These are phyloP conservation scores for Chlamydomonas sp. DNA, from an alignment of 139 green algal species.

Conservation along the genomic window DNA sequence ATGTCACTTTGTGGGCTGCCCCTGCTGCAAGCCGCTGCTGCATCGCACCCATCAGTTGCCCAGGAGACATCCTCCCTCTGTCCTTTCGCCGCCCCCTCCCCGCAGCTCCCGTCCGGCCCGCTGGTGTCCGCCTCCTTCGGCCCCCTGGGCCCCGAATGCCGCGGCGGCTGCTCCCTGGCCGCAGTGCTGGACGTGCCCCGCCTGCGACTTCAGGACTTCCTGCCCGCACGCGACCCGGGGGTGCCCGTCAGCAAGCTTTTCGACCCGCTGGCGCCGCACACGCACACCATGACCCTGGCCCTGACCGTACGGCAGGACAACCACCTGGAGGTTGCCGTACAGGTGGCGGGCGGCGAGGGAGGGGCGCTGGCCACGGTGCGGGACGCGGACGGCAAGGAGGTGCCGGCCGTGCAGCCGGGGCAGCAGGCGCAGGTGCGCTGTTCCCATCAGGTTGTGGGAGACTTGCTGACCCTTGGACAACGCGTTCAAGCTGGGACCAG, in stretches of 20 bases:
- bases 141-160: slow-evolving; percentile 40
- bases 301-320: slow-evolving; percentile 20
- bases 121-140: slow-evolving; percentile 9
- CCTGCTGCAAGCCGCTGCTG: no score
- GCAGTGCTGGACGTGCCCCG: slow-evolving; percentile 41
- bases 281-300: background rate
- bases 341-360: background rate
- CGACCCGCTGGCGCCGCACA: slow-evolving; percentile 38
- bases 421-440: background rate
- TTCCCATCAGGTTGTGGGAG: background rate
- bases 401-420: slow-evolving; percentile 15
- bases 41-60: no score
- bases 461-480: background rate
- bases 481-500: background rate
- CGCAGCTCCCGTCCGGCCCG: slow-evolving; percentile 27
- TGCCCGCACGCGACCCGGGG: background rate
- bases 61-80: background rate
- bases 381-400: background rate
- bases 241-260: slow-evolving; percentile 31
- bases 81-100: background rate
- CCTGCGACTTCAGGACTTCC: background rate
- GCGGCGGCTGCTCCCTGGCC: slow-evolving; percentile 35
- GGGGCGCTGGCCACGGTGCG: background rate
- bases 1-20: no score
- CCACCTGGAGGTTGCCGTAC: slow-evolving; percentile 11